Evolutionary conservation across 2,329 filamentous ascomycete species (phyloP).

Genomic region (Ploettnerulaceae sp.): DNA sequence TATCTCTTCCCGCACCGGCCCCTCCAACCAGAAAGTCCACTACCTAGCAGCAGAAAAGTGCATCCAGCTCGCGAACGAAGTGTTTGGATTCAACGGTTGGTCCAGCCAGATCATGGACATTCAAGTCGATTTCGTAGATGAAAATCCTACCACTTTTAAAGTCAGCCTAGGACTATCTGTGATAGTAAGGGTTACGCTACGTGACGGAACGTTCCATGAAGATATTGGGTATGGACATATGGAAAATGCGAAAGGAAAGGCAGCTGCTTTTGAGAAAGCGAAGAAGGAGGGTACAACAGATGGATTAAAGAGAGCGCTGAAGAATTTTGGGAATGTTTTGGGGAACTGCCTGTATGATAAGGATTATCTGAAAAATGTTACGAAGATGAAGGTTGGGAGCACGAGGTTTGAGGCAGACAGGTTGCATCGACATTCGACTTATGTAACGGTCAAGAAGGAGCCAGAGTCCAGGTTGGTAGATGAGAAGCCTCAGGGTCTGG

Average conservation of each 20-base stretch:
- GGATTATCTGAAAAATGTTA: conserved; percentile 84
- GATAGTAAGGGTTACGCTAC: conserved; percentile 82
- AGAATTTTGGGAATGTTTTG: conserved; percentile 91
- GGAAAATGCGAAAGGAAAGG: conserved; percentile 93
- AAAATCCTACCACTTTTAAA: conserved; percentile 70
- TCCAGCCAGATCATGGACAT: conserved; percentile 93
- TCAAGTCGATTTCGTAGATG: conserved; percentile 92
- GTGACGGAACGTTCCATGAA: conserved; percentile 95
- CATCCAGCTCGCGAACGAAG: conserved; percentile 89
- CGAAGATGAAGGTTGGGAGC: conserved; percentile 76
- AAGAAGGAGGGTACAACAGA: conserved; percentile 98
- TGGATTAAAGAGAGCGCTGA: conserved; percentile 79
- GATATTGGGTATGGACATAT: conserved; percentile 96
- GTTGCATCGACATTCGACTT: conserved; percentile 78
- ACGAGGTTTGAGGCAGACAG: conserved; percentile 74
- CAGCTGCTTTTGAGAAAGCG: conserved; percentile 93
- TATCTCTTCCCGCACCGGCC: conserved; percentile 79
- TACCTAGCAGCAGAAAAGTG: conserved; percentile 96
- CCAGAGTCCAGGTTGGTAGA: conserved; percentile 27
- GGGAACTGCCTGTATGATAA: conserved; percentile 99
- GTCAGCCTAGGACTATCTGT: conserved; percentile 85
- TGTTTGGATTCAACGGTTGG: conserved; percentile 98
- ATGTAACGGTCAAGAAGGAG: conserved; percentile 28
- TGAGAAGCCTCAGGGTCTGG: conserved; percentile 23
- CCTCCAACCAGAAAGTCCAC: conserved; percentile 80